Evolutionary conservation across 1,139 yeast genomes (phyloP), one percentile per base, ranked within the genome.

Genomic region (Blastobotrys raffinosifermentans): DNA sequence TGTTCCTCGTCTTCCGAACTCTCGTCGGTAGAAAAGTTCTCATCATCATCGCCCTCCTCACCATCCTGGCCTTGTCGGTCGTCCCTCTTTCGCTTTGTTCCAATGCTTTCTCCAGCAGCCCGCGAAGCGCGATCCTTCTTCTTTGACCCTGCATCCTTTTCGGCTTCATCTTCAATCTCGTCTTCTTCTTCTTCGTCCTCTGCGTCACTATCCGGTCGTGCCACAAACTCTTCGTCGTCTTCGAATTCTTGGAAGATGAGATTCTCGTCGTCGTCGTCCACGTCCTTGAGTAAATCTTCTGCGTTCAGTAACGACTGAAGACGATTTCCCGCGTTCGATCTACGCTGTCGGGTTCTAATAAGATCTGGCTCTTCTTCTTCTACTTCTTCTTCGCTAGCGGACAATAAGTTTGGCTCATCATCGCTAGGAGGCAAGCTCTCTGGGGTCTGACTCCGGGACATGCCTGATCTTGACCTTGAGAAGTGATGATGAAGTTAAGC

Each of bases 311-410:
- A 69, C 44, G 79, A 79, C 54, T 77, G 75, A 54, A 91, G 67
- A 41, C 93, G 69, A 37, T 86, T 81, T 8, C 99, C 99, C 1
- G 98, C 98, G 62, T 91, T 91, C 34, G 86, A 63, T 37, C 99
- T 76, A 47, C 87, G 71, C 41, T 77, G 65, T 45, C 96, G 72
- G 4, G 93, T 80, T 10, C 84, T 77, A 50, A 82, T 50, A 20
- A 51, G 43, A 30, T 46, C 37, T 10, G 46, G 50, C 20, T 43
- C 41, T 4, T 37, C 26, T 11, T 40, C 39, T 10, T 26, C 30
- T 11, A 22, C 25, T 4, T 22, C 25, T 6, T 13, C 25, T n/a
- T n/a, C 6, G n/a, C n/a, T n/a, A n/a, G n/a, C n/a, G n/a, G n/a
- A n/a, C n/a, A n/a, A n/a, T n/a, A n/a, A n/a, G n/a, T n/a, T n/a